Base-by-base conservation (phyloP, 2,329 filamentous ascomycete species). In the Xylariaceae sp. region DNA sequence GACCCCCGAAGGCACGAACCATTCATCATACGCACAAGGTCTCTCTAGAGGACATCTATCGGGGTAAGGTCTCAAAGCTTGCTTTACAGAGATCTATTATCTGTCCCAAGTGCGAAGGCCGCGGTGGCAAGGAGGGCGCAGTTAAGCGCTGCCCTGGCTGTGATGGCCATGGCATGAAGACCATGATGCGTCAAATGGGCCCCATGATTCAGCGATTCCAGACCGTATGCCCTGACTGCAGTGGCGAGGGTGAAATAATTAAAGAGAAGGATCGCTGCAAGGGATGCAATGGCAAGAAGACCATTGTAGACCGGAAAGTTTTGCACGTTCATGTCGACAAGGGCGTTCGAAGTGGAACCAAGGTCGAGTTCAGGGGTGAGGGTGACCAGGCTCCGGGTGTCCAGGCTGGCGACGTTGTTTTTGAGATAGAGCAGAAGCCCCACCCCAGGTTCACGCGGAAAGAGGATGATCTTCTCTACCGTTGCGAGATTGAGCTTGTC, bases 161-260 rank as follows among this genome's bases (percentile, higher is more conserved):
- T 73, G 90, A 95, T 67, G 94, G 94, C 62, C 84, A 88, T 61
- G 94, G 94, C 74, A 96, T 96, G 89, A 97, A 97, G 87, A 96
- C 89, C 39, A 97, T 99, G 92, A 96, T 99, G 94, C 88, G 95
- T 71, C 94, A 99, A 76, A 97, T 99, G 92, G 94, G 94, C 48
- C 94, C 94, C 56, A 99, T 99, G 94, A 97, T 99, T 65, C 95
- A 99, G 78, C 89, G 94, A 54, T 99, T 99, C 85, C 94, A 99
- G 80, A 97, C 92, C 29, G 92, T 96, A 66, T 99, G 94, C 82
- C 89, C 92, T 26, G 95, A 99, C 76, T 99, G 94, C 72, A 92
- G 94, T 65, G 95, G 95, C 60, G 94, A 99, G 74, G 92, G 94
- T 57, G 94, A 99, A 78, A 91, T 87, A 62, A 92, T 99, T 72